Evolutionary conservation across 163 green algal species (phyloP).

Genomic region (Scenedesmus sp.): DNA sequence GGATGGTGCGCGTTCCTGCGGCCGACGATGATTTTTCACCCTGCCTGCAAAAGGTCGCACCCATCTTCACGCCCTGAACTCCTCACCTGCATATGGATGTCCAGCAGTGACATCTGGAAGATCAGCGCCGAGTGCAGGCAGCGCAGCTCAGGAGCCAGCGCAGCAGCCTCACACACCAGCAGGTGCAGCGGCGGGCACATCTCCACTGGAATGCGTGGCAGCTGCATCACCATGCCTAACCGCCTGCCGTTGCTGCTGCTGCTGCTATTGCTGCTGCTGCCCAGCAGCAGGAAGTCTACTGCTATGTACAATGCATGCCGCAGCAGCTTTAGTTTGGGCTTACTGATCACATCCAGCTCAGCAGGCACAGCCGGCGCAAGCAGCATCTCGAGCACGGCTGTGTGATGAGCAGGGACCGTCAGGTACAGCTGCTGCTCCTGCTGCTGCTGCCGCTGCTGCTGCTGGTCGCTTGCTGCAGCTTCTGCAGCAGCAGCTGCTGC

Average conservation of each 20-base stretch:
- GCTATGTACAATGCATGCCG: neutral
- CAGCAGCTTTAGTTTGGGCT: neutral
- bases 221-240: neutral
- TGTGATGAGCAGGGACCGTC: neutral
- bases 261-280: neutral
- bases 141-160: neutral
- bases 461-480: neutral
- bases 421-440: neutral
- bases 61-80: neutral
- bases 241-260: neutral
- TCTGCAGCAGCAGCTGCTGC: slow-evolving; percentile 5
- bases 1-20: no score
- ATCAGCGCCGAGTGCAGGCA: neutral
- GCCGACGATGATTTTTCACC: no score
- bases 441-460: neutral
- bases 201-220: neutral
- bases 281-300: neutral
- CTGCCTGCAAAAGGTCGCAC: no score
- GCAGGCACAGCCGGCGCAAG: neutral
- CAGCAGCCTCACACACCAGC: neutral
- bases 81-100: neutral
- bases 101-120: neutral
- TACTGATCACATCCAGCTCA: neutral
- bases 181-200: neutral
- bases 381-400: neutral